Percentiles rank a stretch among this genome's conserved stretches.
These are phyloP conservation scores for Diaporthe citri DNA, from an alignment of 2,329 filamentous ascomycete species.

Conservation along the genomic window DNA sequence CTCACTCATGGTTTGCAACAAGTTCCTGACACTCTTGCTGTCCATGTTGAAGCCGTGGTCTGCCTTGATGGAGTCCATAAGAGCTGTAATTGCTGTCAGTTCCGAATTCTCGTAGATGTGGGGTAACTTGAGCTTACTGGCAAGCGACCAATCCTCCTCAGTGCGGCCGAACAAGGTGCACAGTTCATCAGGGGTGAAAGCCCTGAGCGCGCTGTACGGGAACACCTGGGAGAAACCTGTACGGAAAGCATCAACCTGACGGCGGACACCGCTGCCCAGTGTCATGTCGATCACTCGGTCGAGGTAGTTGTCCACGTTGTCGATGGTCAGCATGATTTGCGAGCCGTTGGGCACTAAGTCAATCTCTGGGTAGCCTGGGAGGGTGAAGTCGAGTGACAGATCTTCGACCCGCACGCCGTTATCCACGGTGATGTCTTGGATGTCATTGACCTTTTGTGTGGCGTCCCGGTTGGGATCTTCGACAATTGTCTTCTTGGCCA, in stretches of 20 bases:
- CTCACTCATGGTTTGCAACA: conserved; percentile 95
- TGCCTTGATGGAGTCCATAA: conserved; percentile 98
- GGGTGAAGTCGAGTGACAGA: conserved; percentile 90
- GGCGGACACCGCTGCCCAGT: conserved; percentile 86
- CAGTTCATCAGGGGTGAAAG: conserved; percentile 95
- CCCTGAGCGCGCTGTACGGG: conserved; percentile 89
- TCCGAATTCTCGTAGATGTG: neutral
- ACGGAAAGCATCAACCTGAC: conserved; percentile 92
- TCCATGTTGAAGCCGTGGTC: conserved; percentile 99
- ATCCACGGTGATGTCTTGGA: conserved; percentile 79
- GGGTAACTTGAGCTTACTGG: conserved; percentile 74
- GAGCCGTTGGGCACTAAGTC: conserved; percentile 83
- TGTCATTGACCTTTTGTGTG: conserved; percentile 77
- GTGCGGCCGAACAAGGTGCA: conserved; percentile 93
- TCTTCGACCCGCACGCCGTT: conserved; percentile 82
- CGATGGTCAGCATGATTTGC: conserved; percentile 82
- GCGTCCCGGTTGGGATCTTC: conserved; percentile 75
- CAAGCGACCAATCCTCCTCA: conserved; percentile 97
- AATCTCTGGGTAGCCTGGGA: conserved; percentile 90
- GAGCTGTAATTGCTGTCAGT: conserved; percentile 65
- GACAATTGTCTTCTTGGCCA: conserved; percentile 84
- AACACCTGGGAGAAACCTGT: conserved; percentile 95
- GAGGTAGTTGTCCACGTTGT: conserved; percentile 91
- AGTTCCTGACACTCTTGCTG: conserved; percentile 92
- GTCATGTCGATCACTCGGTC: conserved; percentile 94